Evolutionary conservation across 2,329 filamentous ascomycete species (phyloP), one percentile per base, ranked within the genome.

Genomic region (Cordyceps cateniannulata): DNA sequence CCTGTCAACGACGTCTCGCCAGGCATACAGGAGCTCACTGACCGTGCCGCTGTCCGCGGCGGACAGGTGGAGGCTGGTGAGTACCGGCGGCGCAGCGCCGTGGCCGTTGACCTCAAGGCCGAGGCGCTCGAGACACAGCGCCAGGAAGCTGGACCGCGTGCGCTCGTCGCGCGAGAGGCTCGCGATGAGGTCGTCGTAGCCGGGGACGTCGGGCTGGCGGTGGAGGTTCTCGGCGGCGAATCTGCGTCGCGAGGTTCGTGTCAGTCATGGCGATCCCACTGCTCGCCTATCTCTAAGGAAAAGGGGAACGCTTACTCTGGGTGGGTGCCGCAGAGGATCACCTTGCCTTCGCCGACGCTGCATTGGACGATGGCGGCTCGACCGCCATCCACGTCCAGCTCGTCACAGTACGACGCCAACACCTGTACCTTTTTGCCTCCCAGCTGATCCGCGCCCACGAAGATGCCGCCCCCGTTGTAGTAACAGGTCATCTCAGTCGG

Each of bases 381-480:
- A 0, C 91, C 91, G 0, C 88, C 81, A 59, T 96, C 87, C 3
- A 97, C 89, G 66, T 88, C 85, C 14, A 96, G 73, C 16, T 87
- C 78, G 40, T 91, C 88, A 0, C 81, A 81, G 70, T 95, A 99
- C 62, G 81, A 89, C 1, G 93, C 95, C 25, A 99, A 77, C 7
- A 96, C 81, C 72, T 97, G 85, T 0, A 97, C 85, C 1, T 88
- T 89, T 64, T 81, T 76, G 32, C 82, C 80, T 60, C 79, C 76
- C 60, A 85, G 79, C 49, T 81, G 83, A 3, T 81, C 80, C 1
- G 89, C 88, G 74, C 95, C 88, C 1, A 96, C 90, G 76, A 98
- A 99, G 1, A 96, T 86, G 3, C 95, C 93, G 1, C 95, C 95
- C 1, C 95, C 95, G 67, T 99, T 99, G 73, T 93, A 97, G 71